Evolutionary conservation across 768 basidiomycete species (phyloP), one percentile per base, ranked within the genome.

Genomic region (Galerina marginata): DNA sequence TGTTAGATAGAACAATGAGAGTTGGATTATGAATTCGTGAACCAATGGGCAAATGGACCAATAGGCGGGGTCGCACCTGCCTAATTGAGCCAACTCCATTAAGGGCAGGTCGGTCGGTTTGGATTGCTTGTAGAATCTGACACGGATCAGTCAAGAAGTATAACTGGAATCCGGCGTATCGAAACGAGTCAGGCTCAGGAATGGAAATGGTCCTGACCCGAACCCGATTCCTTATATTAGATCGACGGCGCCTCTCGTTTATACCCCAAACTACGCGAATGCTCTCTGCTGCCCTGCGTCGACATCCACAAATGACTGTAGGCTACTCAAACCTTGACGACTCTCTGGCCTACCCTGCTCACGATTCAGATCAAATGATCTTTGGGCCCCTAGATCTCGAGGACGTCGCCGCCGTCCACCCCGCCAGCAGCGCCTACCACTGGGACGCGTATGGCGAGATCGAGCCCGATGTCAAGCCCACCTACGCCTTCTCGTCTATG

Each of bases 331-430:
- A 37, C 29, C 26, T 20, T 26, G 53, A 73, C 59, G 80, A 67
- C 66, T 67, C 60, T 78, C 10, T 56, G 29, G 46, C 40, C 52
- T 54, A 77, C 67, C 65, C 73, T 52, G 36, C 70, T 46, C 63
- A 72, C n/a, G 83, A 85, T 66, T 64, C 71, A 23, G 83, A 86
- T 69, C 79, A 83, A 59, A 76, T 86, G 75, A 79, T 87, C 71
- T 87, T 88, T 67, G 84, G 83, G 45, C 79, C 80, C 64, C 74
- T 85, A 70, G 86, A 88, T 67, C 77, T 86, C 67, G 86, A 88
- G 67, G 83, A 86, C 45, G 59, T 58, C 61, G 33, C 56, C 63
- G 58, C 60, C 46, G 59, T 57, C 61, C 71, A 60, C 36, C 46
- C 70, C 20, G 52, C 63, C 64, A 69, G 68, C 67, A 75, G 72